Base-by-base conservation (phyloP, 192 early-diverging fungal genomes). In the Mycoemilia scoparia region DNA sequence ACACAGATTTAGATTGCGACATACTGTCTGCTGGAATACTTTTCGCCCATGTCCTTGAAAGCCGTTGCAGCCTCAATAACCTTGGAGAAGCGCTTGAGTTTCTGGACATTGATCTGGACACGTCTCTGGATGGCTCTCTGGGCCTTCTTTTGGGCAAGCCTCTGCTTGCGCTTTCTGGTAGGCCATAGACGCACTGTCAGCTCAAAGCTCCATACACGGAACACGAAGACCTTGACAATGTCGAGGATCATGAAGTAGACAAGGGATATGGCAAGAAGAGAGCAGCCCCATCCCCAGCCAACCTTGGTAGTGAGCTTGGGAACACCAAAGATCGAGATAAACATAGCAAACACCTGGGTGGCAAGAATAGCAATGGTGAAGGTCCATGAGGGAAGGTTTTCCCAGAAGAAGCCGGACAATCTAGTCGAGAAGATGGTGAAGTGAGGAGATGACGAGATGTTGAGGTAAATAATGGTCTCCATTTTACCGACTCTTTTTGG, bases 371-470 rank as follows among this genome's bases (percentile, higher is more conserved):
- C 82, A 9, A 70, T 55, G 6, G 79, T 70, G 53, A 95, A 95
- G 14, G 73, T 65, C 45, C 62, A 66, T 30, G 71, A 72, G 4
- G 90, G 90, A 53, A 73, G 60, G 45, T 81, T 81, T 49, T 84
- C 73, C 78, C 80, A 95, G 57, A 83, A 87, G 54, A 71, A 86
- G 26, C 79, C 76, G 17, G 74, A 64, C 4, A 89, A 51, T 48
- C 86, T 75, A 14, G 88, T 89, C 9, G 84, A 88, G 62, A 92
- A 92, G 42, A 92, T 92, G 20, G 87, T 84, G 57, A 92, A 92
- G 56, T 92, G 87, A 24, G 83, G 83, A 36, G 68, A 73, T 10
- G 81, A 84, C 11, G 84, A 87, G 38, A 92, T 83, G 39, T 92
- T 76, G 24, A 92, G 71, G 56, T 92, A 90, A 71, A 93, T 90